These are phyloP conservation scores for Albugo laibachii DNA, from an alignment of 352 stramenopile species.

Conservation along the genomic window DNA sequence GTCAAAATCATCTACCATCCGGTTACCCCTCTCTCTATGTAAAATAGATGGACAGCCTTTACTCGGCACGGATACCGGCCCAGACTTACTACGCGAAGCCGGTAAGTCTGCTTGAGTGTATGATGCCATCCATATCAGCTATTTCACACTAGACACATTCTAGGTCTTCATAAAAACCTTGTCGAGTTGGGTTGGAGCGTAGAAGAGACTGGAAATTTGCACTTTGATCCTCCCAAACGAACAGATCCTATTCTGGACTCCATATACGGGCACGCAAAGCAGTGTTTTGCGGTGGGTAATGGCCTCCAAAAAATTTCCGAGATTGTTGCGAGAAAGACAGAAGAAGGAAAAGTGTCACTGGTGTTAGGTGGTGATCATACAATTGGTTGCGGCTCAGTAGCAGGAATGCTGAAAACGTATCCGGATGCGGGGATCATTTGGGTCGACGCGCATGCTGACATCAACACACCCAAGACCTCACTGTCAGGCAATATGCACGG, in stretches of 20 bases:
- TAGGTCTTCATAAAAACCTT: constrained; percentile 51
- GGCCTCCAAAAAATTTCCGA: constrained; percentile 64
- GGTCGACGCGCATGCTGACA: constrained; percentile 95
- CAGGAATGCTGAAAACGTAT: constrained; percentile 77
- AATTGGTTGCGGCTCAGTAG: constrained; percentile 85
- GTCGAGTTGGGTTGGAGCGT: constrained; percentile 69
- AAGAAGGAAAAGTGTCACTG: constrained; percentile 86
- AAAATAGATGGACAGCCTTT: constrained; percentile 54
- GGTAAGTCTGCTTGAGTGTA: constrained; percentile 7
- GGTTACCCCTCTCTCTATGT: constrained; percentile 1
- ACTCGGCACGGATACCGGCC: constrained; percentile 53
- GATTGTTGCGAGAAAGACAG: constrained; percentile 69
- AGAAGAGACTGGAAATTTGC: constrained; percentile 68
- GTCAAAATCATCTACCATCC: no score
- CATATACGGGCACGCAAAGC: constrained; percentile 47
- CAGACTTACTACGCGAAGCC: constrained; percentile 50
- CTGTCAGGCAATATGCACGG: constrained; percentile 94
- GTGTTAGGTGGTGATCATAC: constrained; percentile 93
- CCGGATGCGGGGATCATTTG: constrained; percentile 91
- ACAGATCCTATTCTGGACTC: constrained; percentile 46
- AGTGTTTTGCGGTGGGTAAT: constrained; percentile 77
- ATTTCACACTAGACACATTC: no score
- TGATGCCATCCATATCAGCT: background rate
- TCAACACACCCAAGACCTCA: constrained; percentile 88
- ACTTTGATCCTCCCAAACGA: constrained; percentile 24